Evolutionary conservation across 2,329 filamentous ascomycete genomes (phyloP).

Genomic region (Albifimbria verrucaria): DNA sequence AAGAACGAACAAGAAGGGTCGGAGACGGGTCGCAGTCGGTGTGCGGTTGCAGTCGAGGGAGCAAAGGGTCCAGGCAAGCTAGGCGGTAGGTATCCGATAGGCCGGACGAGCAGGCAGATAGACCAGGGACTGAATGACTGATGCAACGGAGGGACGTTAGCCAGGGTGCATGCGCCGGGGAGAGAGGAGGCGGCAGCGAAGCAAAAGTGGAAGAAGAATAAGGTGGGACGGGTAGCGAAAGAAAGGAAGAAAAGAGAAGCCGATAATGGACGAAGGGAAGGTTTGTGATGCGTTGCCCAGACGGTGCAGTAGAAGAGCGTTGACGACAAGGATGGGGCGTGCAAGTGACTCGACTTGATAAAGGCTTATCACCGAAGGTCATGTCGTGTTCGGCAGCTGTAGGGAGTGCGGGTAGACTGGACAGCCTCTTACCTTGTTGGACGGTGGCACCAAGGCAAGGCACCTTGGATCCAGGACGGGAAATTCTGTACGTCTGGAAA

Average conservation of each 20-base stretch:
- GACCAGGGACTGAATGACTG: constrained; percentile 15
- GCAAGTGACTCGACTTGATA: not conserved
- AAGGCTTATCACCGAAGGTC: not conserved
- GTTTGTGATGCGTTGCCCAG: not conserved
- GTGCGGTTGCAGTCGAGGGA: constrained; percentile 1
- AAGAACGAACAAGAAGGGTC: not conserved
- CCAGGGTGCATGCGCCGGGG: not conserved
- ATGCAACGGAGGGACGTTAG: not conserved
- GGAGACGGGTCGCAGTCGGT: not conserved
- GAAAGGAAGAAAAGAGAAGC: constrained; percentile 1
- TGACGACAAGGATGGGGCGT: not conserved
- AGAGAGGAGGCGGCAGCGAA: not conserved
- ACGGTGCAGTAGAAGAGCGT: no score
- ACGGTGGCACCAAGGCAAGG: no score
- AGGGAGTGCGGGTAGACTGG: no score
- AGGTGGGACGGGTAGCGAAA: not conserved
- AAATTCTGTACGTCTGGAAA: not conserved
- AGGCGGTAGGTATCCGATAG: constrained; percentile 29
- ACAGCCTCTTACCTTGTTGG: no score
- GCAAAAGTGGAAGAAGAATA: not conserved
- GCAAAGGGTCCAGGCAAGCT: constrained; percentile 15
- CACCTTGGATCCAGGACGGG: no score
- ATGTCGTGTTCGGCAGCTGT: no score
- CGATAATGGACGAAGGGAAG: not conserved
- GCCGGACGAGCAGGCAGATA: constrained; percentile 16